Percentiles rank a stretch among this genome's conserved stretches.
phyloP scores from a whole-genome alignment of 202 grass and related monocot species.

The Digitaria exilis region DNA sequence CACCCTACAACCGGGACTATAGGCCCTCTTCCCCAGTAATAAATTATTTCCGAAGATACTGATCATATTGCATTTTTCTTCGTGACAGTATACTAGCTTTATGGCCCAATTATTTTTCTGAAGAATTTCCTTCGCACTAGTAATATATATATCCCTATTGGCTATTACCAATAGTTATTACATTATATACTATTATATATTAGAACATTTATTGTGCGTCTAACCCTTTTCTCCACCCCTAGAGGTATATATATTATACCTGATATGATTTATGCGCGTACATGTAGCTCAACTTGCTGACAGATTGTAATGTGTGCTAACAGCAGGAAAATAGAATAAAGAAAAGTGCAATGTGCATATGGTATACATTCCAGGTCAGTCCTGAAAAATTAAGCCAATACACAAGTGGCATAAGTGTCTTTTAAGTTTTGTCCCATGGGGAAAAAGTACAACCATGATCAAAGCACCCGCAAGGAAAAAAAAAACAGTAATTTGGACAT shows the following conservation, averaged over 20 bases:
- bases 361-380: slow-evolving; percentile 35
- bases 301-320: not conserved
- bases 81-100: too few species aligned
- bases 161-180: not conserved
- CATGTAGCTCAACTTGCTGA: not conserved
- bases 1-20: too few species aligned
- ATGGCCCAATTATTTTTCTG: not conserved
- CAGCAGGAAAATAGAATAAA: not conserved
- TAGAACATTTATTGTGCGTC: not conserved
- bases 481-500: slow-evolving; percentile 34
- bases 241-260: not conserved
- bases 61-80: too few species aligned
- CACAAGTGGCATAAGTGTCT: not conserved
- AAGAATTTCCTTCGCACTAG: not conserved
- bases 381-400: not conserved
- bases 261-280: not conserved
- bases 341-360: not conserved
- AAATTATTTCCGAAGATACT: too few species aligned
- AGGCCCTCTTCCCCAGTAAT: too few species aligned
- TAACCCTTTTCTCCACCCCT: not conserved
- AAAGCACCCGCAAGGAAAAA: not conserved
- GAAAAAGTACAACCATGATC: not conserved
- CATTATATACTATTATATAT: not conserved
- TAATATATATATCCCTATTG: not conserved
- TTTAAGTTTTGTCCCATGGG: slow-evolving; percentile 13